Conservation (phyloP, 2,329 filamentous ascomycete genomes). For the Penicillium sp. region DNA sequence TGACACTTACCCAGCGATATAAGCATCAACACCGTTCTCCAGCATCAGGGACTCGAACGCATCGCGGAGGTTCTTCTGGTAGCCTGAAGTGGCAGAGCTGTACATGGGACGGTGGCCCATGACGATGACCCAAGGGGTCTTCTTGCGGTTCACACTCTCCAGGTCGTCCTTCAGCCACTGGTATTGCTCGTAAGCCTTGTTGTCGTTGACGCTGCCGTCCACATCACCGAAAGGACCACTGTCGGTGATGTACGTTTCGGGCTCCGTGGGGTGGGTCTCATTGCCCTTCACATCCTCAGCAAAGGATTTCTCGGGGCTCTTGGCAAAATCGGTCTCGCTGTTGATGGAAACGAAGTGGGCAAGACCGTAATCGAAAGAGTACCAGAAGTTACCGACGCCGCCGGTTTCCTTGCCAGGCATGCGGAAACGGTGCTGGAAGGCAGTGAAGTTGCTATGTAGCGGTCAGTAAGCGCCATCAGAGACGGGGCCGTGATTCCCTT, state of each 20-base stretch:
- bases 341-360: conserved; percentile 47
- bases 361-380: conserved; percentile 51
- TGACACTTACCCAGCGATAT: conserved; percentile 33
- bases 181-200: conserved; percentile 43
- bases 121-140: conserved; percentile 48
- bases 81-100: conserved; percentile 40
- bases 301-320: conserved; percentile 45
- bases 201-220: conserved; percentile 36
- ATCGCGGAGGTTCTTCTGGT: conserved; percentile 40
- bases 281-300: conserved; percentile 38
- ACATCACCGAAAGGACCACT: conserved; percentile 46
- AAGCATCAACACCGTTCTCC: conserved; percentile 43
- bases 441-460: conserved; percentile 43
- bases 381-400: conserved; percentile 50
- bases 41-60: conserved; percentile 45
- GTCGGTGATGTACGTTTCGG: conserved; percentile 45
- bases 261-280: conserved; percentile 36
- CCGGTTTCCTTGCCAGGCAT: conserved; percentile 46
- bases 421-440: conserved; percentile 47
- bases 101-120: conserved; percentile 49
- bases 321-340: conserved; percentile 47
- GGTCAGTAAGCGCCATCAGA: background rate
- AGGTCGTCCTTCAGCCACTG: conserved; percentile 37
- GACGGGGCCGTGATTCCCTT: background rate
- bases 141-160: conserved; percentile 39